These are phyloP conservation scores for Cutaneotrichosporon cavernicola DNA, from an alignment of 1,284 basidiomycete species.

Conservation along the genomic window DNA sequence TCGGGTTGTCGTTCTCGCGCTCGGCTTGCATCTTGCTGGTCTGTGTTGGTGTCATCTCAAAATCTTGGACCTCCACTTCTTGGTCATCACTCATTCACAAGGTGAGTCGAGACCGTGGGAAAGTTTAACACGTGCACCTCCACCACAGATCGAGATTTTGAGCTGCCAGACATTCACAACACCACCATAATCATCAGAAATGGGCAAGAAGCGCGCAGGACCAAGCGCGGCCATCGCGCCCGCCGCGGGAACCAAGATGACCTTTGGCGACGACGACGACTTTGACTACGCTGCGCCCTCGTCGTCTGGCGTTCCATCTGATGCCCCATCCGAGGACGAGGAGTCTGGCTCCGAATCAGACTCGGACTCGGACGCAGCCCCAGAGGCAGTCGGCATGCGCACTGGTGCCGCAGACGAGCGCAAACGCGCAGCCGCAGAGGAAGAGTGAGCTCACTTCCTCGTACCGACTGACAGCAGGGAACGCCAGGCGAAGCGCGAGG, in stretches of 20 bases:
- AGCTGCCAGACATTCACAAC: background rate
- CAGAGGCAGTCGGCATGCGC: conserved; percentile 38
- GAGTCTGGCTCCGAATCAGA: conserved; percentile 31
- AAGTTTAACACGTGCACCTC: conserved; percentile 7
- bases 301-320: background rate
- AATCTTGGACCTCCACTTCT: conserved; percentile 16
- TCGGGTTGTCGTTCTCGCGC: conserved; percentile 8
- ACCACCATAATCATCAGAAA: conserved; percentile 5
- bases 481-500: conserved; percentile 15
- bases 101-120: background rate
- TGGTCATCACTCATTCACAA: background rate
- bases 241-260: conserved; percentile 34
- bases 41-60: conserved; percentile 5
- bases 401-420: conserved; percentile 21
- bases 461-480: conserved; percentile 9
- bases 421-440: conserved; percentile 13
- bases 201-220: conserved; percentile 25
- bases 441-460: conserved; percentile 25
- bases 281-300: background rate
- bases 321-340: conserved; percentile 15
- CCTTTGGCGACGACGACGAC: conserved; percentile 31
- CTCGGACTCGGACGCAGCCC: conserved; percentile 41
- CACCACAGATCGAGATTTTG: conserved; percentile 9
- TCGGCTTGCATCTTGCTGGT: background rate
- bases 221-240: conserved; percentile 25